Conservation (phyloP, 108 stramenopile species). For the Stephanodiscus minutulus region DNA sequence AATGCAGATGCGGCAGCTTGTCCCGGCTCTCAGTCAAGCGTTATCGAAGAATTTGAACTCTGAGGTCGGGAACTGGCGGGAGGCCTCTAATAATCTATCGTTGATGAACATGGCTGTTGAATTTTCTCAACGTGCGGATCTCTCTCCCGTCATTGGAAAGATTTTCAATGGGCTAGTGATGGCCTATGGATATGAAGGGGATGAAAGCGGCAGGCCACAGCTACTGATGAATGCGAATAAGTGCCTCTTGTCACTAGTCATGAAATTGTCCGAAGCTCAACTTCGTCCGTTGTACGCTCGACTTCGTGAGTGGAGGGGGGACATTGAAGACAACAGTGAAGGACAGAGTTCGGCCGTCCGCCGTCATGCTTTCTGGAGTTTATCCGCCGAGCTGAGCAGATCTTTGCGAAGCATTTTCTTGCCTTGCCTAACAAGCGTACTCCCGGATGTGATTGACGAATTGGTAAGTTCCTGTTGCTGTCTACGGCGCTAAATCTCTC, state of each 20-base stretch:
- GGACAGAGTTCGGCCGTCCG: constrained; percentile 13
- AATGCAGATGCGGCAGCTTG: constrained; percentile 64
- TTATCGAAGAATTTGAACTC: constrained; percentile 23
- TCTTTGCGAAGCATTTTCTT: constrained; percentile 76
- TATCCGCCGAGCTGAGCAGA: constrained; percentile 66
- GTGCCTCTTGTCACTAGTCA: constrained; percentile 65
- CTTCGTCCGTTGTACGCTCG: constrained; percentile 75
- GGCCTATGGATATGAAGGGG: constrained; percentile 51
- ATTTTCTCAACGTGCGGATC: constrained; percentile 54
- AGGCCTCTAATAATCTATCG: constrained; percentile 41
- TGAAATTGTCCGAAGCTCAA: constrained; percentile 87
- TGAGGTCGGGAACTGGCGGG: constrained; percentile 36
- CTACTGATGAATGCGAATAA: constrained; percentile 55
- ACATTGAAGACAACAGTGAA: constrained; percentile 31
- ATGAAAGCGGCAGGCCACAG: constrained; percentile 13
- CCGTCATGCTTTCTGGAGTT: constrained; percentile 74
- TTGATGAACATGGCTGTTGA: constrained; percentile 61
- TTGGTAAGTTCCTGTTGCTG: constrained; percentile 51
- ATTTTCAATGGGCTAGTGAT: constrained; percentile 59
- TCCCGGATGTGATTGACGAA: constrained; percentile 72
- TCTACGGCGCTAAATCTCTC: background rate
- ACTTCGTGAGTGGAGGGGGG: constrained; percentile 80
- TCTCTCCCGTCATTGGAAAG: constrained; percentile 52
- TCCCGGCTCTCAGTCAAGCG: constrained; percentile 60
- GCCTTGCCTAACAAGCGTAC: constrained; percentile 74